A percentile compares a stretch with the other conserved stretches of the same genome.
These are phyloP conservation scores for Metschnikowia noctiluminum DNA, from an alignment of 805 yeast species.

Conservation along the genomic window DNA sequence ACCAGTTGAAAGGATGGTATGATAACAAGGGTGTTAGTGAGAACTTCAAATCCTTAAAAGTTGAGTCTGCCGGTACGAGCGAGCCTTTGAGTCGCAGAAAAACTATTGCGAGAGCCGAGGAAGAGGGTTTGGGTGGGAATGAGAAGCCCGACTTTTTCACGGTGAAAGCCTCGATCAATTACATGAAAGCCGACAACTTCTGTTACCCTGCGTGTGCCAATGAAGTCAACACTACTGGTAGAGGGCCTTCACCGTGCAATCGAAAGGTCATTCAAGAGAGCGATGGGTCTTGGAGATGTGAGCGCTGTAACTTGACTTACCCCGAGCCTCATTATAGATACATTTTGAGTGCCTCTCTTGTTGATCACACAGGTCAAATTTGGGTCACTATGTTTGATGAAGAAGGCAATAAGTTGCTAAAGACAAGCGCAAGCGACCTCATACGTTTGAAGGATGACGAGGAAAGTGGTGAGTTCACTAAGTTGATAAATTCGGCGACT, in stretches of 20 bases:
- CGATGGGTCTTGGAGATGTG: conserved; percentile 85
- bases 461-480: conserved; percentile 41
- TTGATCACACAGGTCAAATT: conserved; percentile 77
- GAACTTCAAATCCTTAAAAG: conserved; percentile 58
- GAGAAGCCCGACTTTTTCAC: conserved; percentile 80
- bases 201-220: conserved; percentile 86
- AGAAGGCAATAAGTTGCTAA: conserved; percentile 67
- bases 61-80: conserved; percentile 39
- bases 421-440: conserved; percentile 63
- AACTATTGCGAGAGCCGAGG: conserved; percentile 61
- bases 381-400: conserved; percentile 90
- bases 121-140: conserved; percentile 64
- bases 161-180: conserved; percentile 70
- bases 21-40: conserved; percentile 71
- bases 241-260: conserved; percentile 49
- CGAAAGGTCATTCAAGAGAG: conserved; percentile 76
- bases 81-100: conserved; percentile 53
- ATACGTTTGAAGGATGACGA: conserved; percentile 38
- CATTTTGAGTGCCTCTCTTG: conserved; percentile 68
- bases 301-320: conserved; percentile 74
- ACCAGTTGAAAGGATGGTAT: conserved; percentile 90
- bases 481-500: conserved; percentile 44
- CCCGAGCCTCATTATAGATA: conserved; percentile 75
- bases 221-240: conserved; percentile 37
- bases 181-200: conserved; percentile 69